Evolutionary conservation across 1,284 basidiomycete genomes (phyloP), one percentile per base, ranked within the genome.

Genomic region (Irpex lacteus): DNA sequence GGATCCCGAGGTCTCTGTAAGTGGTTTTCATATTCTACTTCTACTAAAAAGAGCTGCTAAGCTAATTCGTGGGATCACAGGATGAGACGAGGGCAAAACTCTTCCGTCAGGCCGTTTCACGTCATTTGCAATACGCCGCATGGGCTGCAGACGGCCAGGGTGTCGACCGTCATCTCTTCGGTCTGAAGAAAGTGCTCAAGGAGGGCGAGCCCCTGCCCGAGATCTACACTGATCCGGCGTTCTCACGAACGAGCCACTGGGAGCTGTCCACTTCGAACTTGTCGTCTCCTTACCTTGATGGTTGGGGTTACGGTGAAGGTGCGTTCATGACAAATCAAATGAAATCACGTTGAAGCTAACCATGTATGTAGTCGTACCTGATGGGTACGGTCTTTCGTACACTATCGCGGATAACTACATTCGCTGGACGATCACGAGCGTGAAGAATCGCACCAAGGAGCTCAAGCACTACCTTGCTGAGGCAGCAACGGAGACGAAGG

Each of bases 291-390:
- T 95, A 85, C 76, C 82, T 99, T 59, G 93, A 96, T 70, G 95
- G 95, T 44, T 98, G 97, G 96, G 97, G 97, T 37, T 98, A 97
- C 74, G 96, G 96, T 9, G 95, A 98, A 85, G 94, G 91, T 93
- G 65, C 66, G 85, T 65, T 59, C 34, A 65, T n/a, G 64, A 36
- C 60, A 57, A 44, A 13, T 63, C 49, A 18, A 54, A 5, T 37
- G 53, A 57, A 8, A 32, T 26, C 58, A 36, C 37, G 63, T 11
- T 13, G 4, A 36, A 4, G 5, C 49, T 38, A 36, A 38, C 53
- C n/a, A 59, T 60, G 2, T 50, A 1, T 67, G 1, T 66, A 91
- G 95, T 97, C 54, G 94, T 96, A 0, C 85, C 90, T 5, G 94
- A 98, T 70, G 98, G 97, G 13, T 99, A 95, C 73, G 97, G 98